phyloP scores from a whole-genome alignment of 2,329 filamentous ascomycete species.

The Graphiopsis chlorocephala region DNA sequence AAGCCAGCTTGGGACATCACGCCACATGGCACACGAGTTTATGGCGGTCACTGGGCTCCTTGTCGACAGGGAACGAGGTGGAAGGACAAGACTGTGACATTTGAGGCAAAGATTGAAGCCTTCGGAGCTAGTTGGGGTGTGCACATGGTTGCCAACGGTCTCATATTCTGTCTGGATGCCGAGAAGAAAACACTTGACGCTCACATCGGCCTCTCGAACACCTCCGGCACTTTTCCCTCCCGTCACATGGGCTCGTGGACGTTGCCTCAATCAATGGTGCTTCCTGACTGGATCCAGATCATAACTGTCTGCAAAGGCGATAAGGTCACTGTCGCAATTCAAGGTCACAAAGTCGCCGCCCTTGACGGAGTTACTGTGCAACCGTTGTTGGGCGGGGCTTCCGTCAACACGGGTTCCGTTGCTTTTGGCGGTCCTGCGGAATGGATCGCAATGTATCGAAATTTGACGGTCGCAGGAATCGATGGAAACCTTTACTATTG shows the following conservation, averaged over 20 bases:
- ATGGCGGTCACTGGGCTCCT: neutral
- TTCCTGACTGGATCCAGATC: neutral
- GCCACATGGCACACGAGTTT: neutral
- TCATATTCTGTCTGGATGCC: neutral
- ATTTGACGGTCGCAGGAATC: neutral
- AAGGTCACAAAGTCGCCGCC: neutral
- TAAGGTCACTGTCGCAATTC: neutral
- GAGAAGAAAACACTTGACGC: neutral
- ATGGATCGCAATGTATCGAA: neutral
- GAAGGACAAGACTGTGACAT: neutral
- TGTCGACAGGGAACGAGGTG: neutral
- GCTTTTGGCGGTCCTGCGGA: neutral
- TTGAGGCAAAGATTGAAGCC: neutral
- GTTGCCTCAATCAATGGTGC: neutral
- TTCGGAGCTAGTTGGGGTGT: neutral
- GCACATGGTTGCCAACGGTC: neutral
- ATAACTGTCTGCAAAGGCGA: neutral
- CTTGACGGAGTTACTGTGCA: neutral
- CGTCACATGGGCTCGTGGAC: neutral
- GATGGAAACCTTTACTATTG: neutral
- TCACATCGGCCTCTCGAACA: neutral
- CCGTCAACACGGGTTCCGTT: neutral
- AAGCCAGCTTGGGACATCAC: neutral
- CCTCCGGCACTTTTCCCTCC: neutral
- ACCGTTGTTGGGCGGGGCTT: neutral